These are phyloP conservation scores for Neurospora sp. DNA, from an alignment of 495 filamentous ascomycete genomes.

Conservation along the genomic window DNA sequence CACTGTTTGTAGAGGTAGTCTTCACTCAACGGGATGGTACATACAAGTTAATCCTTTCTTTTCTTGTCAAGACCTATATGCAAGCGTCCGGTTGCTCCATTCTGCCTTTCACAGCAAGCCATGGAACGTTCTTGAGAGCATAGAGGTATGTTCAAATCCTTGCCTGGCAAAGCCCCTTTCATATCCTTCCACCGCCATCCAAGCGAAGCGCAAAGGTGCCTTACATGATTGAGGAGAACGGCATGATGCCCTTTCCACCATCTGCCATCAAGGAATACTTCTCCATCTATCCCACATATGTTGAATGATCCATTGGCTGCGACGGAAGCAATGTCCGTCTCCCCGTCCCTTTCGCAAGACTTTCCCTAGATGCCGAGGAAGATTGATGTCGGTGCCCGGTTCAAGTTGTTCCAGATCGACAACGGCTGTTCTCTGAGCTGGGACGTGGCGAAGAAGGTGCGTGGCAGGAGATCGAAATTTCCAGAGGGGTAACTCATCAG, in stretches of 20 bases:
- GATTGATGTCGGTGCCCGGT: neutral
- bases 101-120: neutral
- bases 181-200: neutral
- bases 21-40: neutral
- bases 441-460: neutral
- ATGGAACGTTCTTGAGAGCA: neutral
- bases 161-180: neutral
- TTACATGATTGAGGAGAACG: too few relatives aligned
- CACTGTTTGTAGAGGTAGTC: neutral
- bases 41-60: neutral
- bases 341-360: neutral
- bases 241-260: neutral
- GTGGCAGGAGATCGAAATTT: neutral
- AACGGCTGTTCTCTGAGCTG: neutral
- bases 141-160: neutral
- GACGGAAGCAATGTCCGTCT: neutral
- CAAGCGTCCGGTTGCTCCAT: neutral
- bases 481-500: neutral
- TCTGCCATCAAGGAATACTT: neutral
- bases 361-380: neutral
- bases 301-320: neutral
- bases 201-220: neutral
- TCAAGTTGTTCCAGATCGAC: neutral
- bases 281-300: neutral
- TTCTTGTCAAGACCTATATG: neutral